These are phyloP conservation scores for Geum urbanum DNA, from an alignment of 306 rosid species.

Conservation along the genomic window DNA sequence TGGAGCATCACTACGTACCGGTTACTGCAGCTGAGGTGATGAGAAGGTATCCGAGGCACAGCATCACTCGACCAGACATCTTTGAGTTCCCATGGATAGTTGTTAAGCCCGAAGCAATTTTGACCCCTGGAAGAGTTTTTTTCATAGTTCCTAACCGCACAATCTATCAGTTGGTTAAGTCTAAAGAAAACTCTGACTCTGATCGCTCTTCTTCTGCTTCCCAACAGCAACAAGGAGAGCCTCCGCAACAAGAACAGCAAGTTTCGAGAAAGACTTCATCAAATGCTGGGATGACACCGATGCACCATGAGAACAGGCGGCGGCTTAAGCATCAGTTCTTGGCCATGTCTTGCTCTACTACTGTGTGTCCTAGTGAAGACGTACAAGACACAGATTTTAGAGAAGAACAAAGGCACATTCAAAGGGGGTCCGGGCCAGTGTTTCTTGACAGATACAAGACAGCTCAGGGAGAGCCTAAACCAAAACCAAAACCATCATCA, in stretches of 20 bases:
- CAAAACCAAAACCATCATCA: slow-evolving; percentile 4
- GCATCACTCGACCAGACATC: slow-evolving; percentile 60
- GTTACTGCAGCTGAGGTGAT: slow-evolving; percentile 51
- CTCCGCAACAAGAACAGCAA: not conserved
- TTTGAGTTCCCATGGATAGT: slow-evolving; percentile 68
- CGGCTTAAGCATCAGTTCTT: slow-evolving; percentile 5
- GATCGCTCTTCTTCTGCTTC: not conserved
- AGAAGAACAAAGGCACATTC: not conserved
- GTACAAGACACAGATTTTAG: not conserved
- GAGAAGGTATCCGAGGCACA: slow-evolving; percentile 55
- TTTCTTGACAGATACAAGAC: slow-evolving; percentile 4
- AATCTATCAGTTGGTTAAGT: slow-evolving; percentile 46
- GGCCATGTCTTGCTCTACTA: not conserved
- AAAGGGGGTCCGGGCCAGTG: slow-evolving; percentile 2
- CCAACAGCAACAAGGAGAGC: not conserved
- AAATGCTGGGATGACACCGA: slow-evolving; percentile 30
- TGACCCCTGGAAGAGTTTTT: slow-evolving; percentile 54
- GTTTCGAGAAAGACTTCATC: not conserved
- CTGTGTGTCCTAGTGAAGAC: slow-evolving; percentile 16
- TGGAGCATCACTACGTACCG: slow-evolving; percentile 48
- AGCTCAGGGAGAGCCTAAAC: not conserved
- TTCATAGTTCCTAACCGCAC: slow-evolving; percentile 56
- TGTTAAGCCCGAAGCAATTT: slow-evolving; percentile 53
- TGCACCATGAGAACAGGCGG: slow-evolving; percentile 5
- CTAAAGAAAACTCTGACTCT: slow-evolving; percentile 8